Base-by-base conservation (phyloP, 2,329 filamentous ascomycete genomes). In the Sporothrix protearum region DNA sequence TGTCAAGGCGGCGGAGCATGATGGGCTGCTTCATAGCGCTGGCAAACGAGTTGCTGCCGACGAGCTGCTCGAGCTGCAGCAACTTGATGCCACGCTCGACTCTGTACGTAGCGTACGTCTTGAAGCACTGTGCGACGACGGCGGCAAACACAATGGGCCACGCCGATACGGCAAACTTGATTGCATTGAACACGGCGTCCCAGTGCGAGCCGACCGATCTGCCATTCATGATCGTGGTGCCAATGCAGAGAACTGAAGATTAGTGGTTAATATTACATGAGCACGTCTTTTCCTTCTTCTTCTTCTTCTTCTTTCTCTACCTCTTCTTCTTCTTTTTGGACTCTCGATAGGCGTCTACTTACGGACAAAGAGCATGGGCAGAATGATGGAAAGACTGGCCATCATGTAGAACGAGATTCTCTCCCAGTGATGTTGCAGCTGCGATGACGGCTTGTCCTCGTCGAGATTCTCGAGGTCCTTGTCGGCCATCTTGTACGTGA, bases 81-180 rank as follows among this genome's bases (percentile, higher is more conserved):
- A 71, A 47, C 25, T 70, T 69, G 42, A 71, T 71, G 3, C 74
- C 71, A 4, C 74, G 70, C 42, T 73, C 74, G 19, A 74, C 73
- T 51, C 70, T 73, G 71, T 66, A 74, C 8, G 72, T 70, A 1
- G 73, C 71, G 59, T 67, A 75, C 0, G 74, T 70, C 69, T 75
- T 75, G 69, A 76, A 74, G 33, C 71, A 71, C 47, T 75, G 74
- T 8, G 73, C 74, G 1, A 74, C 72, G 28, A 75, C 73, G 33
- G 73, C 74, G 9, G 75, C 75, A 30, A 75, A 76, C 6, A 75
- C 74, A 39, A 76, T 74, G 14, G 75, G 75, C 75, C 74, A 76
- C 2, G 72, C 70, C 1, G 69, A 68, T 39, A 73, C 66, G 45
- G 75, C 64, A 16, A 75, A 51, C 22, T 74, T 73, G 73, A 76